Evolutionary conservation across 2,329 filamentous ascomycete species (phyloP).

Genomic region (Ophiobolus disseminans): DNA sequence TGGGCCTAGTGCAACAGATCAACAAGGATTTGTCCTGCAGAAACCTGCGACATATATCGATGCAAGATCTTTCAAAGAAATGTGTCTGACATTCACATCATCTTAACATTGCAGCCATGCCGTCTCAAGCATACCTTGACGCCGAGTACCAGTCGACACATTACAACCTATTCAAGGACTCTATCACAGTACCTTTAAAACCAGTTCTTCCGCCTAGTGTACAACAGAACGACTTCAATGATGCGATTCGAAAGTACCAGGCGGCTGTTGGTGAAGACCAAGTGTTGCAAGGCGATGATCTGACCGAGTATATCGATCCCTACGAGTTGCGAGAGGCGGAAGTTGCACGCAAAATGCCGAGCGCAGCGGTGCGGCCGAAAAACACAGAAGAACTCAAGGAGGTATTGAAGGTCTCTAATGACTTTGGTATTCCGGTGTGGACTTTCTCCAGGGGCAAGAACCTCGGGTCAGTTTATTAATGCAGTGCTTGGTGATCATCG

Average conservation of each 20-base stretch:
- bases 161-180: slow-evolving; percentile 51
- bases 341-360: slow-evolving; percentile 51
- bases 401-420: slow-evolving; percentile 31
- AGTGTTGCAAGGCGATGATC: slow-evolving; percentile 48
- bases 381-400: slow-evolving; percentile 29
- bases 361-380: slow-evolving; percentile 52
- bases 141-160: slow-evolving; percentile 54
- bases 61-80: background rate
- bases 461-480: slow-evolving; percentile 41
- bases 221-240: slow-evolving; percentile 46
- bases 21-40: background rate
- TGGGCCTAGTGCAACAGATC: background rate
- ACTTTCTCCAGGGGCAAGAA: slow-evolving; percentile 42
- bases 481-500: background rate
- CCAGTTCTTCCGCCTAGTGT: slow-evolving; percentile 53
- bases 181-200: slow-evolving; percentile 47
- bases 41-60: slow-evolving; percentile 4
- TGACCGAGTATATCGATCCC: slow-evolving; percentile 57
- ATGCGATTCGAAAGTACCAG: slow-evolving; percentile 47
- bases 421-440: slow-evolving; percentile 41
- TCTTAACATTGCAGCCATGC: slow-evolving; percentile 11
- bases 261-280: slow-evolving; percentile 48
- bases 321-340: slow-evolving; percentile 55
- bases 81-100: background rate
- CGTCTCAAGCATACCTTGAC: slow-evolving; percentile 44